Base-by-base conservation (phyloP, 2,329 filamentous ascomycete genomes). In the Colletotrichum sp. region DNA sequence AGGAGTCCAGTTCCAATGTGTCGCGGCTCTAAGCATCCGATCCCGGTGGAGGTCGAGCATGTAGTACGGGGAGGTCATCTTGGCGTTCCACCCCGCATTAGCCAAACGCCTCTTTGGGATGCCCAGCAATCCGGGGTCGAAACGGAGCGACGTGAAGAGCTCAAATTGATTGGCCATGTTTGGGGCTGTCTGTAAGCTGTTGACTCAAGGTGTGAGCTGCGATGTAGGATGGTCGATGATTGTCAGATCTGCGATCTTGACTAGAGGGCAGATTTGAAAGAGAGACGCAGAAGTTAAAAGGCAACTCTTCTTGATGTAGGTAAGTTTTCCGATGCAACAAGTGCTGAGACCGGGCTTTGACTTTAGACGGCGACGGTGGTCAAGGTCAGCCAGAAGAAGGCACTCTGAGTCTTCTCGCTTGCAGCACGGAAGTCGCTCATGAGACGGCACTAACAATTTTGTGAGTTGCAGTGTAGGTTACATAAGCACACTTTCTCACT, bases 41-140 rank as follows among this genome's bases (percentile, higher is more conserved):
- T 96, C 94, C 61, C 92, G 91, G 83, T 98, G 96, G 79, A 93
- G 93, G 74, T 92, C 88, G 18, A 97, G 89, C 89, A 97, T 95
- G 83, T 97, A 97, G 79, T 95, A 93, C 0, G 93, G 90, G 10
- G 92, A 94, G 8, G 86, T 81, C 30, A 87, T 84, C 30, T 80
- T 78, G 79, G 86, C 87, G 80, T 92, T 92, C 85, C 88, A 93
- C 22, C 87, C 90, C 55, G 87, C 83, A 76, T 88, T 80, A 36
- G 79, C 75, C 36, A 87, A 81, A 2, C 82, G 82, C 39, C 80
- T 79, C 70, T 84, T 83, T 12, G 86, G 84, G 43, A 88, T 83
- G 9, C 84, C 77, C 9, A 86, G 80, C 48, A 96, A 89, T 3
- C 82, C 81, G 18, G 90, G 88, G 78, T 96, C 94, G 82, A 93